Evolutionary conservation across 331 rosid genomes (phyloP), one percentile per base, ranked within the genome.

Genomic region (Stylosanthes scabra): DNA sequence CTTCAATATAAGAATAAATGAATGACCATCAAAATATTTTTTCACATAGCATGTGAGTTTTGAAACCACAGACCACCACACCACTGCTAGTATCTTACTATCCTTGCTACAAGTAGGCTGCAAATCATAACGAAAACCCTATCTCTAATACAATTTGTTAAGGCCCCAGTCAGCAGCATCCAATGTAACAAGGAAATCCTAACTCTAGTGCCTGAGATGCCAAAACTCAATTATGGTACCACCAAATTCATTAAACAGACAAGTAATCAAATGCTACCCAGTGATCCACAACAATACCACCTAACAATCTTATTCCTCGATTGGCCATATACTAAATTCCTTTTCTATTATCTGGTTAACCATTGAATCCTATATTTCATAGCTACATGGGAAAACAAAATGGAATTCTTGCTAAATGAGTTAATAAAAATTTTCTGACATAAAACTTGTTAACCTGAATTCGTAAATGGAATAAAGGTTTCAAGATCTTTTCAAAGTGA

Each of bases 31-130:
- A 44, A 11, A 60, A n/a, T n/a, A 16, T 16, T 9, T 15, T 20
- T 9, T 47, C 9, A n/a, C 47, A 59, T 2, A 11, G 27, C 56
- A 59, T 31, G 47, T 3, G 59, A 71, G n/a, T 45, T 59, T 44
- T 47, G 47, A 71, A 63, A 77, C 49, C 45, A 14, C 60, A 71
- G 55, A 77, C 49, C 45, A 14, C 51, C 57, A 65, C n/a, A 16
- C 40, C 41, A 51, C 42, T 29, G 37, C 47, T 42, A 31, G 25
- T 20, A 20, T 20, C 0, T 20, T 20, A 20, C 15, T 47, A 61
- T 40, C 63, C 42, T 37, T 34, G 6, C 14, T 49, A 47, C 11
- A 50, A 9, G 28, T 47, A 46, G 40, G 9, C 42, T 25, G n/a
- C 44, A 42, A 40, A 27, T 11, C 56, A 25, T 9, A 11, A 50